Evolutionary conservation across 2,329 filamentous ascomycete species (phyloP), one percentile per base, ranked within the genome.

Genomic region (Phialophora expanda): DNA sequence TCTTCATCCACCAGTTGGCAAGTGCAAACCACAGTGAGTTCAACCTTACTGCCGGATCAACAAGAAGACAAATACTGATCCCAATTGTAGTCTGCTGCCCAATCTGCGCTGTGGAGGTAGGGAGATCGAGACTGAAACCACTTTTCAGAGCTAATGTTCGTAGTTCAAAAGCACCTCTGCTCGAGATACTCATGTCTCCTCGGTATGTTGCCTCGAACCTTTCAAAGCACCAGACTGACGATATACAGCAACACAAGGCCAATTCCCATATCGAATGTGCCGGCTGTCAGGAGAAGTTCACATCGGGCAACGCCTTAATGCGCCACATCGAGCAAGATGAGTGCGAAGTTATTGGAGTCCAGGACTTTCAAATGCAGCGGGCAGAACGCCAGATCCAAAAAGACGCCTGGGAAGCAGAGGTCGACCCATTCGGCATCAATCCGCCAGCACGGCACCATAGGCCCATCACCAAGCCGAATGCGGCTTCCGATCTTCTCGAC

Each of bases 301-400:
- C 74, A 12, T 78, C 78, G 9, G 85, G 85, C 0, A 75, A 78
- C 6, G 76, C 77, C 4, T 74, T 87, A 46, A 81, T 87, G 64
- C 75, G 76, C 17, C 86, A 89, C 69, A 79, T 88, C 22, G 85
- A 88, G 70, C 76, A 78, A 9, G 81, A 81, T 22, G 73, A 82
- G 41, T 89, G 86, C 71, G 56, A 68, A 0, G 74, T 73, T 2
- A 83, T 87, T 66, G 71, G 68, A 1, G 69, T 76, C 0, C 65
- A 73, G 0, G 75, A 82, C 12, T 85, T 87, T 66, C 73, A 79
- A 17, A 77, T 78, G n/a, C 77, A 83, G 55, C 78, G 85, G 24
- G 77, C 81, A 17, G 82, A 85, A 72, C 86, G 84, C 70, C 74
- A 79, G 34, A 76, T 86, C 48, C 74, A 83, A 60, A 79, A 76